Evolutionary conservation across 2,329 filamentous ascomycete genomes (phyloP).

Genomic region (Tolypocladium guangdongense): DNA sequence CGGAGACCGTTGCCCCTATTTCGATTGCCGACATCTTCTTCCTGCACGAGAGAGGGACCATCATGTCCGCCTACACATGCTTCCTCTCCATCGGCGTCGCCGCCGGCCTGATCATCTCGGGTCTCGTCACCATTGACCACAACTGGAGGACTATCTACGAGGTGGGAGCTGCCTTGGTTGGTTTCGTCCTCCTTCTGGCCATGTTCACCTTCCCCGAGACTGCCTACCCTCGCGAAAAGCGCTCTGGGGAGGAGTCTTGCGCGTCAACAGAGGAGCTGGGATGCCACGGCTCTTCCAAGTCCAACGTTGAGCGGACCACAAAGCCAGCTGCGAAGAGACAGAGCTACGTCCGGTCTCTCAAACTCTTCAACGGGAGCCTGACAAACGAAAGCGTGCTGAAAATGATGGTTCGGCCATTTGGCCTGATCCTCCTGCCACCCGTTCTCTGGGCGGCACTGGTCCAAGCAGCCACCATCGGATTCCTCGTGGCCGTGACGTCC

Average conservation of each 20-base stretch:
- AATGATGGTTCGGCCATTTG: slow-evolving; percentile 38
- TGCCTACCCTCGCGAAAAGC: slow-evolving; percentile 26
- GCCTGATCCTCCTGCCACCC: slow-evolving; percentile 37
- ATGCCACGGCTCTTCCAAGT: slow-evolving; percentile 5
- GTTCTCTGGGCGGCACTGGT: slow-evolving; percentile 45
- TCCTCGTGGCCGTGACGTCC: slow-evolving; percentile 42
- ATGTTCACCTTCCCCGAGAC: slow-evolving; percentile 47
- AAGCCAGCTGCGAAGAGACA: slow-evolving; percentile 11
- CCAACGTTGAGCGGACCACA: slow-evolving; percentile 7
- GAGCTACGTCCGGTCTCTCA: slow-evolving; percentile 23
- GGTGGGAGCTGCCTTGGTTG: slow-evolving; percentile 38
- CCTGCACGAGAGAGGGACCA: slow-evolving; percentile 40
- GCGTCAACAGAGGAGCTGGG: slow-evolving; percentile 4
- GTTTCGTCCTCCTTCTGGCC: slow-evolving; percentile 32
- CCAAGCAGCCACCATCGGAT: slow-evolving; percentile 43
- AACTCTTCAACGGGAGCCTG: slow-evolving; percentile 27
- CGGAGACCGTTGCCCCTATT: slow-evolving; percentile 38
- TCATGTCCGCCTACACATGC: slow-evolving; percentile 36
- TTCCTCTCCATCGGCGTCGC: slow-evolving; percentile 31
- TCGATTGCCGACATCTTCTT: slow-evolving; percentile 47
- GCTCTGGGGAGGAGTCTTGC: not conserved
- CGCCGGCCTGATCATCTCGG: slow-evolving; percentile 30
- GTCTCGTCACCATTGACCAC: slow-evolving; percentile 36
- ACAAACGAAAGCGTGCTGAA: slow-evolving; percentile 35
- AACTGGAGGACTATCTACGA: slow-evolving; percentile 41